Evolutionary conservation across 2,329 filamentous ascomycete species (phyloP).

Genomic region (Paecilomyces sp.): DNA sequence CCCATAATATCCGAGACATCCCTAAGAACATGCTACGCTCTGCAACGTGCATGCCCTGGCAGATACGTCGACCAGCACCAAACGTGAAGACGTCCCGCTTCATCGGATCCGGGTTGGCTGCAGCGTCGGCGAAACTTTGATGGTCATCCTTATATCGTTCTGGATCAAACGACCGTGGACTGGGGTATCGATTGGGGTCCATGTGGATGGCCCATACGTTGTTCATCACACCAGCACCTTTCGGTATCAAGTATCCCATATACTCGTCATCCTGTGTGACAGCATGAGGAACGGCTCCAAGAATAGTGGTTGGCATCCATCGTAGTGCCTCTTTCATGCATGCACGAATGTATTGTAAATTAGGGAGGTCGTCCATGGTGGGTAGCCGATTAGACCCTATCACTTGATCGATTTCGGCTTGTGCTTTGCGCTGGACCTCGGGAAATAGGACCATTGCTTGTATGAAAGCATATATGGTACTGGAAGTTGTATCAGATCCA

Average conservation of each 20-base stretch:
- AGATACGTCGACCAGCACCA: constrained; percentile 42
- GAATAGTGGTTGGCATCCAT: constrained; percentile 37
- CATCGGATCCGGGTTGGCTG: constrained; percentile 13
- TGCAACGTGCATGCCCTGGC: constrained; percentile 44
- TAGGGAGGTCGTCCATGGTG: constrained; percentile 20
- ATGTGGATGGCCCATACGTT: background rate
- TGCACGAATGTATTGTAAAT: constrained; percentile 26
- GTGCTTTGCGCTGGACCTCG: constrained; percentile 33
- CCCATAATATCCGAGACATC: constrained; percentile 46
- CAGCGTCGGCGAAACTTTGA: constrained; percentile 24
- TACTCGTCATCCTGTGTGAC: constrained; percentile 41
- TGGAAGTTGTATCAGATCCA: constrained; percentile 45
- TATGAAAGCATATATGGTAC: constrained; percentile 43
- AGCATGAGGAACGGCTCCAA: constrained; percentile 39
- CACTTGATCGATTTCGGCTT: constrained; percentile 29
- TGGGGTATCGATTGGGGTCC: constrained; percentile 5
- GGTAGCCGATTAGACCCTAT: constrained; percentile 23
- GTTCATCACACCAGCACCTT: constrained; percentile 4
- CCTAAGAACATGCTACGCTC: constrained; percentile 41
- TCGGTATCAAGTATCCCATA: constrained; percentile 41
- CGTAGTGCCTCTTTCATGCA: constrained; percentile 28
- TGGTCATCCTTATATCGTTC: constrained; percentile 16
- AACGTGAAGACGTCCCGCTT: constrained; percentile 41
- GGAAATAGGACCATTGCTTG: constrained; percentile 43
- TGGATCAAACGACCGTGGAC: constrained; percentile 24